Evolutionary conservation across 2,329 filamentous ascomycete genomes (phyloP), one percentile per base, ranked within the genome.

Genomic region (Alternaria triticina): DNA sequence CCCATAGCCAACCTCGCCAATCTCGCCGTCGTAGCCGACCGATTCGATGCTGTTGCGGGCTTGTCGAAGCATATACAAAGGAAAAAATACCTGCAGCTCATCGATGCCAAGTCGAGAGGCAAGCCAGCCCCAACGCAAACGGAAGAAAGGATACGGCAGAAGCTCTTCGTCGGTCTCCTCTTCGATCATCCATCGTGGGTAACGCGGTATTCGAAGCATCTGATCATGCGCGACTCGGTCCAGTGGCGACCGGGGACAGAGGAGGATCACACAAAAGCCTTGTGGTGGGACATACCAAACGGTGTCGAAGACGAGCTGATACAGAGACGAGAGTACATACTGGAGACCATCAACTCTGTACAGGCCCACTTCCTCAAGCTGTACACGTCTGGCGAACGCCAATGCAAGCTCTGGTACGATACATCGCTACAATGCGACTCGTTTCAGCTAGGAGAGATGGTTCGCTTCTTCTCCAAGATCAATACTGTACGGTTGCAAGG

Each of bases 391-490:
- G 87, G 89, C n/a, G 84, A 84, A 27, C 78, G 83, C 25, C 91
- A 93, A 75, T 94, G 91, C 78, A 88, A 88, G 70, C 84, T 93
- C 0, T 91, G 91, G 56, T 94, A 94, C 77, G 90, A 92, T 72
- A 89, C 88, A 3, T 91, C 88, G 65, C 80, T 86, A 2, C 88
- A 90, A 45, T 94, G 91, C 77, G 91, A 94, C 80, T 89, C 88
- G 2, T 94, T 91, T 73, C 91, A 94, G 78, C 86, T 94, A 1
- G 91, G 91, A 22, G 90, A 94, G 79, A 92, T 92, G 84, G 80
- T 93, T 66, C 89, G 88, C 68, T 94, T 94, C 78, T 86, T 94
- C 36, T 81, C 83, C 13, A 84, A 85, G 67, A 88, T 88, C 67
- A 84, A 86, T 27, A 86, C 92, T 0, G 73, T 93, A 5, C 86